Conservation (phyloP, 257 asterid genomes). For the Leptodermis oblonga region DNA sequence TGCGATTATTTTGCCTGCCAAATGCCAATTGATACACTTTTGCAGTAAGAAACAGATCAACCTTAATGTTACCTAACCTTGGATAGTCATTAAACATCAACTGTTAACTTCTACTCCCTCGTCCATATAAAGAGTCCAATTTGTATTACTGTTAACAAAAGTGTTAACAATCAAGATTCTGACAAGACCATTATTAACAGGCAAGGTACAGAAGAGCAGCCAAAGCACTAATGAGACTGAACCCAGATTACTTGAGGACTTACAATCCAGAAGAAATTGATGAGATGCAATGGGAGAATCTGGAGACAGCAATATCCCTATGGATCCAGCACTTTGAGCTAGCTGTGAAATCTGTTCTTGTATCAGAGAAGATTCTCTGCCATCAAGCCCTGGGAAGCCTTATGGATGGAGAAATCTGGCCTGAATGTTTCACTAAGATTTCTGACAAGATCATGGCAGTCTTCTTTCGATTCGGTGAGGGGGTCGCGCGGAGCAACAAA, state of each 20-base stretch:
- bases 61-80: background rate
- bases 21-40: background rate
- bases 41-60: background rate
- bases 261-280: slow-evolving; percentile 73
- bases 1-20: background rate
- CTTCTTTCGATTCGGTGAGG: slow-evolving; percentile 86
- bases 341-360: slow-evolving; percentile 47
- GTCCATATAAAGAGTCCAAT: background rate
- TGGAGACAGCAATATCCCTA: slow-evolving; percentile 63
- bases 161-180: background rate
- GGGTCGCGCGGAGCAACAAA: slow-evolving; percentile 69
- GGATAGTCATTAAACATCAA: too few relatives aligned
- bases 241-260: slow-evolving; percentile 61
- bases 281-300: slow-evolving; percentile 63
- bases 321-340: slow-evolving; percentile 75
- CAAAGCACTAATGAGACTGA: slow-evolving; percentile 68
- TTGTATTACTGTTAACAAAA: background rate
- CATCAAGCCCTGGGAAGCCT: slow-evolving; percentile 47
- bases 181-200: too few relatives aligned
- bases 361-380: slow-evolving; percentile 61
- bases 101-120: background rate
- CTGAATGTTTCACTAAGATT: slow-evolving; percentile 69
- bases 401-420: slow-evolving; percentile 51
- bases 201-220: slow-evolving; percentile 82
- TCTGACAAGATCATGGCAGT: slow-evolving; percentile 92